These are phyloP conservation scores for Murraya paniculata DNA, from an alignment of 345 rosid species.

Conservation along the genomic window DNA sequence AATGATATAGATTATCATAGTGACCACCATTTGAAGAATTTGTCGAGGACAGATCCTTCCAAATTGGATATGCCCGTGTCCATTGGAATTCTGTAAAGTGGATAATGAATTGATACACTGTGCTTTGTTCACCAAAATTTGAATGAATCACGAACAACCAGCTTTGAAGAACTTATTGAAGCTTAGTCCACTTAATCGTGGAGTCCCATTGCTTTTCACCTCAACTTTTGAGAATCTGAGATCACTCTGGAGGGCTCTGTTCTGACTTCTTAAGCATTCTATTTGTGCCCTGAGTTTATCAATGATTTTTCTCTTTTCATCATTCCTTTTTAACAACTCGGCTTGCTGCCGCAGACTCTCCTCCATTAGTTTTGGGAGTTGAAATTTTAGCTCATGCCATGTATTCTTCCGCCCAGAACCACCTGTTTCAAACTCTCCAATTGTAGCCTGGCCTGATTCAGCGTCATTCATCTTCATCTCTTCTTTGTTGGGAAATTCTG, in stretches of 20 bases:
- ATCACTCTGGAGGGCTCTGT: conserved; percentile 29
- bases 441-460: background rate
- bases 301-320: conserved; percentile 43
- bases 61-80: background rate
- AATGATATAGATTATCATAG: background rate
- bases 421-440: background rate
- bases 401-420: conserved; percentile 8
- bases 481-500: conserved; percentile 4
- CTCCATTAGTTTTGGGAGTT: conserved; percentile 40
- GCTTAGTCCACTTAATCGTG: conserved; percentile 24
- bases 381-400: conserved; percentile 31
- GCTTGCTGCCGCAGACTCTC: conserved; percentile 45
- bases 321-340: conserved; percentile 45
- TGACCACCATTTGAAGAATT: background rate
- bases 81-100: background rate
- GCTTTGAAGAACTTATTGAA: conserved; percentile 28
- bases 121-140: background rate
- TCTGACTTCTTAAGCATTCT: conserved; percentile 37
- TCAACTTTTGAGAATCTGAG: conserved; percentile 19
- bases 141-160: conserved; percentile 22
- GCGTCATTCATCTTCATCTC: background rate
- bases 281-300: conserved; percentile 26
- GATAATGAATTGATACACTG: background rate
- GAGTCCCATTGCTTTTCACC: conserved; percentile 18
- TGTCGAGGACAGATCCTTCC: background rate